These are phyloP conservation scores for Sphagnum magellanicum DNA, from an alignment of 228 moss, liverwort and hornwort species.

Conservation along the genomic window DNA sequence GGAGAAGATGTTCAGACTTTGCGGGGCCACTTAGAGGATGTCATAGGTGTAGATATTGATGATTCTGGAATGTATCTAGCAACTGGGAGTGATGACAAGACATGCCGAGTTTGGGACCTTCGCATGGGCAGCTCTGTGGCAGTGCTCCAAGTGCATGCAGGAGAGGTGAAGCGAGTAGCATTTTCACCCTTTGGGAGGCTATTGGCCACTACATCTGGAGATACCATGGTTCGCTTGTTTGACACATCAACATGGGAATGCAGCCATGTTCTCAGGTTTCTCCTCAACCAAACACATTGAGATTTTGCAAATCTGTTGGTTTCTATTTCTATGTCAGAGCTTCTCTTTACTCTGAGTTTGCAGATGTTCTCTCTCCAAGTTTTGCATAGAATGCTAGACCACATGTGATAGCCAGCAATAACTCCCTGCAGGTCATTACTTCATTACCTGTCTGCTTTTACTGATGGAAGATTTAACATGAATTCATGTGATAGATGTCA, in stretches of 20 bases:
- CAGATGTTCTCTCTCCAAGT: too few relatives aligned
- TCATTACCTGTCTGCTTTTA: too few relatives aligned
- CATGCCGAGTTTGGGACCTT: conserved; percentile 98
- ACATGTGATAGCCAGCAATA: too few relatives aligned
- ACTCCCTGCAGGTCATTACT: too few relatives aligned
- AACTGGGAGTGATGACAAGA: conserved; percentile 98
- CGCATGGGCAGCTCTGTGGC: conserved; percentile 83
- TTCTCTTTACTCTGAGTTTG: too few relatives aligned
- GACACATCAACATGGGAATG: conserved; percentile 83
- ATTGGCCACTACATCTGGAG: conserved; percentile 92
- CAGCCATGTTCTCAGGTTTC: conserved; percentile 73
- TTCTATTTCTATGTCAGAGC: too few relatives aligned
- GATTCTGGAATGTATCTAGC: conserved; percentile 90
- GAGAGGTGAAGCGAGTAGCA: conserved; percentile 92
- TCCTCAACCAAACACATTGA: not conserved
- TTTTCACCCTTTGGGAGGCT: conserved; percentile 95
- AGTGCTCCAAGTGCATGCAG: conserved; percentile 77
- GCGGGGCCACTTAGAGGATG: conserved; percentile 91
- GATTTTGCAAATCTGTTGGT: too few relatives aligned
- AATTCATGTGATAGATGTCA: too few relatives aligned
- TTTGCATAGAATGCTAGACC: too few relatives aligned
- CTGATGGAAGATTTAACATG: too few relatives aligned
- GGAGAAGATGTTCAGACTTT: conserved; percentile 91
- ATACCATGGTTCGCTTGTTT: conserved; percentile 91
- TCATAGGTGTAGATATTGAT: conserved; percentile 98